phyloP scores from a whole-genome alignment of 805 yeast species.

The Candida glaebosa region DNA sequence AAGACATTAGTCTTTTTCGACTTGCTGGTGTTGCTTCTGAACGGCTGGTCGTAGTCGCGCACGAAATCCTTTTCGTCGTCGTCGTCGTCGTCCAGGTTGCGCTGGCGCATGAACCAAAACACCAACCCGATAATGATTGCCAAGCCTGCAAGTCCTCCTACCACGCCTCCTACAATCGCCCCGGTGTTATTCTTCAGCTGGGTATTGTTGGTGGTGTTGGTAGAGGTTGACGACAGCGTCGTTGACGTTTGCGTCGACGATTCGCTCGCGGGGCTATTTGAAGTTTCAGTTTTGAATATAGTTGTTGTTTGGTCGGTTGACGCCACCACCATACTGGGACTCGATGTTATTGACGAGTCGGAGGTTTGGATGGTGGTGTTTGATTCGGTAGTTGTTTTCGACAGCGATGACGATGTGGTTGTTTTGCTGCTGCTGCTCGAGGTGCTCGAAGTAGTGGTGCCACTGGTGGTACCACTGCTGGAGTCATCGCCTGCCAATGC shows the following conservation, averaged over 20 bases:
- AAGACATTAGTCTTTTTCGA: conserved; percentile 21
- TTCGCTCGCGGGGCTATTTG: neutral
- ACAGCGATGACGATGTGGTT: conserved; percentile 7
- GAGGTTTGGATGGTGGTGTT: conserved; percentile 8
- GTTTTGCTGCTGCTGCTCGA: conserved; percentile 8
- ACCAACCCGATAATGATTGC: conserved; percentile 19
- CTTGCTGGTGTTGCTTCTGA: conserved; percentile 12
- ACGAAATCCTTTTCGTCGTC: conserved; percentile 34
- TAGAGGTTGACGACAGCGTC: conserved; percentile 5
- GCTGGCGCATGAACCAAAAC: conserved; percentile 30
- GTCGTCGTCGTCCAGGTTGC: conserved; percentile 27
- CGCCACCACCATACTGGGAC: conserved; percentile 5
- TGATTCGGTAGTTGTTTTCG: conserved; percentile 10
- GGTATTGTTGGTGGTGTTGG: neutral
- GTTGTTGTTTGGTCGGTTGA: neutral
- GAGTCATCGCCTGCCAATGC: conserved; percentile 6
- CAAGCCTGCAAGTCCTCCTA: conserved; percentile 38
- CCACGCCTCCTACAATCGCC: conserved; percentile 44
- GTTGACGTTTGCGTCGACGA: conserved; percentile 7
- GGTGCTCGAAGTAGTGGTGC: neutral
- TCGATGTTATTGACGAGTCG: conserved; percentile 1
- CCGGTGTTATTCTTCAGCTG: conserved; percentile 26
- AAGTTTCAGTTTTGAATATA: neutral
- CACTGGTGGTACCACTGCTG: neutral
- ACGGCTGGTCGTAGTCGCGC: conserved; percentile 14